Conservation (phyloP, 345 rosid genomes). For the Mangifera indica region DNA sequence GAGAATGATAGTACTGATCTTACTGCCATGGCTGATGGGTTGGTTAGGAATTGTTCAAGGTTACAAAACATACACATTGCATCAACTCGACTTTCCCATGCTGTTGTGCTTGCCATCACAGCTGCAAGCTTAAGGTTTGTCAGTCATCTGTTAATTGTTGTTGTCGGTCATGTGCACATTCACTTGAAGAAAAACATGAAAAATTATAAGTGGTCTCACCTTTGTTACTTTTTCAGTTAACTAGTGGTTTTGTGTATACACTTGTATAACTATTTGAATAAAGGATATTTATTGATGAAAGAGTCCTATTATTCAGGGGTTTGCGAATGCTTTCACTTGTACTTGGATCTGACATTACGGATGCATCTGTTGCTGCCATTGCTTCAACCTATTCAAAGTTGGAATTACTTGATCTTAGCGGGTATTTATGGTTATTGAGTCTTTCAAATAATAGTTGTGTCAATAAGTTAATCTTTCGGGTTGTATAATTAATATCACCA, state of each 20-base stretch:
- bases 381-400: conserved; percentile 68
- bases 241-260: background rate
- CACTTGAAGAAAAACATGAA: background rate
- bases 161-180: background rate
- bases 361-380: conserved; percentile 94
- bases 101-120: conserved; percentile 79
- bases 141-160: background rate
- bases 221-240: background rate
- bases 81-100: conserved; percentile 76
- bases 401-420: conserved; percentile 95
- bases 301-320: conserved; percentile 44
- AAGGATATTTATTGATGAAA: conserved; percentile 6
- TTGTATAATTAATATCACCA: conserved; percentile 12
- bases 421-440: conserved; percentile 48
- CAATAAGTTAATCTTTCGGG: conserved; percentile 6
- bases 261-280: background rate
- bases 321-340: conserved; percentile 93
- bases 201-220: background rate
- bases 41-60: conserved; percentile 74
- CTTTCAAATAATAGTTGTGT: background rate
- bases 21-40: conserved; percentile 53
- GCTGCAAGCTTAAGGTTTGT: conserved; percentile 80
- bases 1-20: conserved; percentile 81
- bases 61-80: conserved; percentile 86
- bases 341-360: conserved; percentile 84